phyloP scores from a whole-genome alignment of 345 rosid species.

The Boechera retrofracta region DNA sequence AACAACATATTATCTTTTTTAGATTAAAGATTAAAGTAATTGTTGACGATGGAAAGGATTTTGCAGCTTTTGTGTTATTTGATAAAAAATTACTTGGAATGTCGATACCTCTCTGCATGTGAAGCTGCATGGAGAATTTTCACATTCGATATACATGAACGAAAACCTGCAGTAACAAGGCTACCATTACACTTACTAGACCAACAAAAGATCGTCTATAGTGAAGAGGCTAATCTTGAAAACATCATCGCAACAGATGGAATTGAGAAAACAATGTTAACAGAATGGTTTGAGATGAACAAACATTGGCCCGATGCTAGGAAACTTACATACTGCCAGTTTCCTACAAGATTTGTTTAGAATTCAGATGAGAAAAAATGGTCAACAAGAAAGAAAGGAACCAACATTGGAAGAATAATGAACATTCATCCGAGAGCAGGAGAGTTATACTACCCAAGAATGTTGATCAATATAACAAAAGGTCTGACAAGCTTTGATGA shows the following conservation, averaged over 20 bases:
- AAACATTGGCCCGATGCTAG: not conserved
- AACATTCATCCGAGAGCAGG: not conserved
- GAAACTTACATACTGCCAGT: not conserved
- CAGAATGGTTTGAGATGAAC: not conserved
- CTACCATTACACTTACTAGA: constrained; percentile 1
- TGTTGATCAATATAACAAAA: not conserved
- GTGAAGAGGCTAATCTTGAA: not conserved
- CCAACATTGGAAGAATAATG: not conserved
- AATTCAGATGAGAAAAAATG: not conserved
- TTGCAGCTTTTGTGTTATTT: too few species aligned
- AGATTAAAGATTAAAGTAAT: too few species aligned
- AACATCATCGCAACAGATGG: not conserved
- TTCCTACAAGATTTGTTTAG: not conserved
- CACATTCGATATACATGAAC: not conserved
- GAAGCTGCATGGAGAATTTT: constrained; percentile 13
- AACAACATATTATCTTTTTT: too few species aligned
- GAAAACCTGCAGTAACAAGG: not conserved
- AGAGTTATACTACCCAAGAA: not conserved
- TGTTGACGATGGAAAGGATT: too few species aligned
- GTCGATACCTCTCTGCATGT: constrained; percentile 16
- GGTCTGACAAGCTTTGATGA: not conserved
- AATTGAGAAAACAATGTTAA: not conserved
- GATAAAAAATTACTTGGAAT: not conserved
- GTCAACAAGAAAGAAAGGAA: not conserved
- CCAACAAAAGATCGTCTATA: not conserved